These are phyloP conservation scores for Apodospora peruviana DNA, from an alignment of 495 filamentous ascomycete genomes.

Conservation along the genomic window DNA sequence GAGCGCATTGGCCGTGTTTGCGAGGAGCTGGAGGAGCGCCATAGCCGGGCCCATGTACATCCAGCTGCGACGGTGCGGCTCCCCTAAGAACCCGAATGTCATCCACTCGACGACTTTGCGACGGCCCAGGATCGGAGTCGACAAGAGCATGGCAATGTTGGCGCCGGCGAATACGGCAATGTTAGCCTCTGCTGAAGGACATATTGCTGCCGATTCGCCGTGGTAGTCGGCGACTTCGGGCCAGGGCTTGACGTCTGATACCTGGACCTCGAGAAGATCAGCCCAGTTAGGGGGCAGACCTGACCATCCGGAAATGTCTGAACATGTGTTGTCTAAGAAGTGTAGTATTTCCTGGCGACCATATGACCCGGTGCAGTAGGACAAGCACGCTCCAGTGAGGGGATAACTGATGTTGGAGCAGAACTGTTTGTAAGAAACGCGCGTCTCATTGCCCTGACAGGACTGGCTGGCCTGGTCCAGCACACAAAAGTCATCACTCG, in stretches of 20 bases:
- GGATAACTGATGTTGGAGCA: neutral
- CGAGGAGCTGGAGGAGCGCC: neutral
- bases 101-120: neutral
- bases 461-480: neutral
- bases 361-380: neutral
- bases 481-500: neutral
- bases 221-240: neutral
- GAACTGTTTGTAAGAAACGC: neutral
- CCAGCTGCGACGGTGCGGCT: slow-evolving; percentile 2
- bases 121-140: slow-evolving; percentile 1
- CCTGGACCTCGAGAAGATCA: neutral
- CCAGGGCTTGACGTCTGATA: neutral
- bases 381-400: neutral
- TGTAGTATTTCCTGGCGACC: neutral
- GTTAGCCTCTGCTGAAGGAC: slow-evolving; percentile 1
- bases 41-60: slow-evolving; percentile 1
- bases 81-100: neutral
- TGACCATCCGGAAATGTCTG: neutral
- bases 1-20: neutral
- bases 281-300: neutral
- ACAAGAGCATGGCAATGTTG: slow-evolving; percentile 4
- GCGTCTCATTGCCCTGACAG: neutral
- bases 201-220: neutral
- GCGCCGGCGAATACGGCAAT: neutral
- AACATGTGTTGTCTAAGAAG: neutral